A percentile compares a stretch with the other conserved stretches of the same genome.
These are phyloP conservation scores for Fusarium pseudonygamai DNA, from an alignment of 2,329 filamentous ascomycete species.

Conservation along the genomic window DNA sequence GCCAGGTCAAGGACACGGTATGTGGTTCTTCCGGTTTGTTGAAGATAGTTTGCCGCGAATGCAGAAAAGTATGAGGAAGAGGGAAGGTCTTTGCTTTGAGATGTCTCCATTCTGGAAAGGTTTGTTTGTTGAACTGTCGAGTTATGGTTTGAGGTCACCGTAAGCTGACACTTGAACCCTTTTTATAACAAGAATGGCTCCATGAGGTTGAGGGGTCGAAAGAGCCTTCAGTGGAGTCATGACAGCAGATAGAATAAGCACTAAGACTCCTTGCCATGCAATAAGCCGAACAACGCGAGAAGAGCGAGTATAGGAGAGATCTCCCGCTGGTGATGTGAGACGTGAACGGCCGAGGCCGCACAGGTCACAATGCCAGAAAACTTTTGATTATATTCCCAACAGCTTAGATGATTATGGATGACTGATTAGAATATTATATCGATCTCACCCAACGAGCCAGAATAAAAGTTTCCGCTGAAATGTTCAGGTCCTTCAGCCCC, in stretches of 20 bases:
- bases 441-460: not conserved
- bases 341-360: not conserved
- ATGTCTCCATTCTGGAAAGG: not conserved
- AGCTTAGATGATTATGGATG: too few species aligned
- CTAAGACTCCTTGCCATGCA: not conserved
- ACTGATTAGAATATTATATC: slow-evolving; percentile 13
- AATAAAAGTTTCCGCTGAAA: not conserved
- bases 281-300: not conserved
- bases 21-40: slow-evolving; percentile 45
- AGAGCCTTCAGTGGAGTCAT: not conserved
- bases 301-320: not conserved
- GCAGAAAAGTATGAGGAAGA: slow-evolving; percentile 39
- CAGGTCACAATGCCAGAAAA: not conserved
- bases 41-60: slow-evolving; percentile 40
- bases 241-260: not conserved
- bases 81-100: slow-evolving; percentile 23
- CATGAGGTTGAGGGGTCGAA: not conserved
- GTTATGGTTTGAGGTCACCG: too few species aligned
- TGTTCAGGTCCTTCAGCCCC: slow-evolving; percentile 12
- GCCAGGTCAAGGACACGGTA: slow-evolving; percentile 33
- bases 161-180: not conserved
- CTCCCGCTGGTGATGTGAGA: not conserved
- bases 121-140: not conserved
- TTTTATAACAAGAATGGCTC: not conserved
- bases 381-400: not conserved